Evolutionary conservation across 2,329 filamentous ascomycete genomes (phyloP), one percentile per base, ranked within the genome.

Genomic region (Ophiostoma piceae): DNA sequence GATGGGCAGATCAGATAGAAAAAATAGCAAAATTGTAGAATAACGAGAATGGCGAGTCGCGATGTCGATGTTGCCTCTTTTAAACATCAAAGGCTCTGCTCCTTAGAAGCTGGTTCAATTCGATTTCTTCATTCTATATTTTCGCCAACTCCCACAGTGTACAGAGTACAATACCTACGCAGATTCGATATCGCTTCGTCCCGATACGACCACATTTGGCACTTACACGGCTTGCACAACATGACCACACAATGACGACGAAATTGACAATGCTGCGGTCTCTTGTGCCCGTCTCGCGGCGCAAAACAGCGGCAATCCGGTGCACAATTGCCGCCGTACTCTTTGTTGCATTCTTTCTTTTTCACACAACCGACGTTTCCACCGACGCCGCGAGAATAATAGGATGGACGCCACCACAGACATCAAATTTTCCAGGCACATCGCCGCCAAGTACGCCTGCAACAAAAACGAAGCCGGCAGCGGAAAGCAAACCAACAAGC

Each of bases 191-290:
- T 4, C n/a, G n/a, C 51, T 11, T 5, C 16, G 14, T 26, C 22
- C 8, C 8, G 9, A 57, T 47, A 47, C 51, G 29, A 62, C 26
- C 57, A 32, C 14, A 62, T 32, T 19, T 14, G 26, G 60, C 26
- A 64, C 32, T 54, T 57, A 57, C 51, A 57, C n/a, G 51, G 51
- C 51, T 26, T 26, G 19, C 62, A 39, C 19, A 39, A 8, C 35
- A 65, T 64, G 62, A 65, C 32, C 8, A 37, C 16, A 65, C 51
- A 57, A 57, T 65, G 65, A 67, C 65, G 22, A 32, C 37, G 8
- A 47, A 32, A 67, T 12, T 43, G 5, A 41, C 65, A 32, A 47
- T 29, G n/a, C 12, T 67, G 65, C 65, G 65, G n/a, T 14, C 26
- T n/a, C 41, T 67, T 2, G 39, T 47, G 39, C 37, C 65, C 39